Evolutionary conservation across 495 filamentous ascomycete species (phyloP).

Genomic region (Echria macrotheca): DNA sequence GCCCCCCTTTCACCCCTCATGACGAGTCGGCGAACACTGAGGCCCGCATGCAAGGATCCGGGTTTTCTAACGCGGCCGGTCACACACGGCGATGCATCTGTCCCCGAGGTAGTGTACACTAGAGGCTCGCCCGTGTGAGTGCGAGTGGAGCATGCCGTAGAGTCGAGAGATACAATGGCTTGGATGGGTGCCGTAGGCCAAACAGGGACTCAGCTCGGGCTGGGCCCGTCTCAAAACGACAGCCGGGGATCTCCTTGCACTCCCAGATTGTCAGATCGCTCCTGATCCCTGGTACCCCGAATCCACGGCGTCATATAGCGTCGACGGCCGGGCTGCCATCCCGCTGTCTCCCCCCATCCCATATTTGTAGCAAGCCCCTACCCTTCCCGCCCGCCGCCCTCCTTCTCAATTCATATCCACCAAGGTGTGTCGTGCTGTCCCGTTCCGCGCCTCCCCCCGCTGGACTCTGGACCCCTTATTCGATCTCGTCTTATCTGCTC

Average conservation of each 20-base stretch:
- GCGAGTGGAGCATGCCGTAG: no score
- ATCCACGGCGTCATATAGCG: slow-evolving; percentile 13
- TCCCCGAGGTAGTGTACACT: background rate
- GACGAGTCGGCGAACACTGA: background rate
- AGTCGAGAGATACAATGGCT: no score
- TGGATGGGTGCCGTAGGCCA: no score
- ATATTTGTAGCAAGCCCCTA: slow-evolving; percentile 4
- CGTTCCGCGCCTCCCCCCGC: background rate
- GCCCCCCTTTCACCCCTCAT: no score
- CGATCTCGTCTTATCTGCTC: background rate
- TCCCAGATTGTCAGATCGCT: slow-evolving; percentile 6
- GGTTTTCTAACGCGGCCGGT: slow-evolving; percentile 6
- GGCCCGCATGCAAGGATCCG: slow-evolving; percentile 6
- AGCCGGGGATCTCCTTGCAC: slow-evolving; percentile 4
- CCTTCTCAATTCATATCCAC: background rate
- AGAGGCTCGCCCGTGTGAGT: no score
- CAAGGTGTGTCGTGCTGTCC: background rate
- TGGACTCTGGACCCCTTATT: background rate
- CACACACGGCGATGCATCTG: slow-evolving; percentile 6
- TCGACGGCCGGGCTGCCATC: slow-evolving; percentile 3
- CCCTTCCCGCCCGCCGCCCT: slow-evolving; percentile 4
- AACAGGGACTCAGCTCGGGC: no score
- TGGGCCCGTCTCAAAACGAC: no score
- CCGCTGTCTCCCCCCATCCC: background rate
- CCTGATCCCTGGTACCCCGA: slow-evolving; percentile 13